Evolutionary conservation across 345 rosid species (phyloP).

Genomic region (Limnanthes douglasii): DNA sequence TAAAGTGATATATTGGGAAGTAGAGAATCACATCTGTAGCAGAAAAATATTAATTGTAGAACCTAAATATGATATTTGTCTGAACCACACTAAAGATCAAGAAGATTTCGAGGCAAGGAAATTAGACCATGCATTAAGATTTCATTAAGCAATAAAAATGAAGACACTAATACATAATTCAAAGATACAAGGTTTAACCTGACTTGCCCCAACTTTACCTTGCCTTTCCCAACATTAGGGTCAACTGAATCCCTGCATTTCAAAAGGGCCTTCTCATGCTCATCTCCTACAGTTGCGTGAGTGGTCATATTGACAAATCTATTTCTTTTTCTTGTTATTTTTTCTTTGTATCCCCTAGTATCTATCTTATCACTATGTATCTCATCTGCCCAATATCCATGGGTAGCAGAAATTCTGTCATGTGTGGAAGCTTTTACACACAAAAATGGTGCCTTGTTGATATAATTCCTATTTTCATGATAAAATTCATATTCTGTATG

Average conservation of each 20-base stretch:
- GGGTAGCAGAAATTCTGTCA: slow-evolving; percentile 8
- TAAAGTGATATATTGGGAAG: no score
- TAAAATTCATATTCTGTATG: slow-evolving; percentile 13
- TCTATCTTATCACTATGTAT: slow-evolving; percentile 7
- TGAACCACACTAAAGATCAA: slow-evolving; percentile 4
- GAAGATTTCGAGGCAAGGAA: slow-evolving; percentile 1
- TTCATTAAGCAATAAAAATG: slow-evolving; percentile 7
- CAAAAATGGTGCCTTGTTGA: slow-evolving; percentile 12
- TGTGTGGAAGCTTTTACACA: slow-evolving; percentile 10
- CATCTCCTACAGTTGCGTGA: slow-evolving; percentile 15
- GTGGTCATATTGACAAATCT: slow-evolving; percentile 10
- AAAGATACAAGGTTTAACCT: slow-evolving; percentile 11
- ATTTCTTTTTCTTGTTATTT: slow-evolving; percentile 16
- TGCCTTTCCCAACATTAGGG: slow-evolving; percentile 28
- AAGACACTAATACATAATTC: slow-evolving; percentile 9
- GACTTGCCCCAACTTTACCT: slow-evolving; percentile 41
- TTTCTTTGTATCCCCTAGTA: slow-evolving; percentile 5
- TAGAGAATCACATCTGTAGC: not conserved
- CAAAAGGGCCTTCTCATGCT: slow-evolving; percentile 14
- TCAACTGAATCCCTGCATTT: slow-evolving; percentile 25
- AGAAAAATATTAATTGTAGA: not conserved
- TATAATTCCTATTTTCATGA: slow-evolving; percentile 16
- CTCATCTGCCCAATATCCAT: slow-evolving; percentile 7
- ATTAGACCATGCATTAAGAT: slow-evolving; percentile 1
- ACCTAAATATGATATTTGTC: not conserved